Base-by-base conservation (phyloP, 352 stramenopile genomes). In the Pythium sukuiense region DNA sequence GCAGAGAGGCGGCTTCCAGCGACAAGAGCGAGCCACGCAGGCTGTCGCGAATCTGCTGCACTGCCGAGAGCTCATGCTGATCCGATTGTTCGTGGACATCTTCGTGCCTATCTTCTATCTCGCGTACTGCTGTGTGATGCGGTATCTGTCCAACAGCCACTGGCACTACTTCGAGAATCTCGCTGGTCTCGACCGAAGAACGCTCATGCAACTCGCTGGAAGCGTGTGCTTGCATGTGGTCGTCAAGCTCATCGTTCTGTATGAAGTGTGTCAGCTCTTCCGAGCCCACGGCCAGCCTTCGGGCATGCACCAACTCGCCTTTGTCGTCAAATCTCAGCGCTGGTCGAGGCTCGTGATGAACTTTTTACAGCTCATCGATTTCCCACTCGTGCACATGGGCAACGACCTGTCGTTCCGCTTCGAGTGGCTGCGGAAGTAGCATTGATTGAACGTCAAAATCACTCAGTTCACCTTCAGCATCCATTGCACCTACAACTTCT, bases 361-460 rank as follows among this genome's bases (percentile, higher is more conserved):
- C 39, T 32, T 60, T 4, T 11, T 61, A 3, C 57, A 61, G 48
- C 43, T 61, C 46, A 35, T 63, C 18, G 55, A 60, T 32, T 70
- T 65, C 41, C 52, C 50, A n/a, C 49, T 70, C 16, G 43, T 14
- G 8, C 63, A 70, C 49, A 46, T 70, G 56, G 63, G 57, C 48
- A 61, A 65, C 43, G 57, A 65, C 52, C 37, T 70, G 29, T 54
- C 57, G 11, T 70, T 70, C 43, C 46, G 30, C 3, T 70, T 70
- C 16, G 30, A 43, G 2, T 70, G 63, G 63, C 33, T 69, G 2
- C 45, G 20, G n/a, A 52, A 52, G n/a, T 27, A 27, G 24, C 20
- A 52, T 1, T 52, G 9, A 16, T 7, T 20, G 14, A 26, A 55
- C 9, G 18, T 7, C 18, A 55, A n/a, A 24, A 24, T 56, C n/a